Conservation (phyloP, 1,139 yeast species). For the Hyphopichia wangnamkhiaoensis region DNA sequence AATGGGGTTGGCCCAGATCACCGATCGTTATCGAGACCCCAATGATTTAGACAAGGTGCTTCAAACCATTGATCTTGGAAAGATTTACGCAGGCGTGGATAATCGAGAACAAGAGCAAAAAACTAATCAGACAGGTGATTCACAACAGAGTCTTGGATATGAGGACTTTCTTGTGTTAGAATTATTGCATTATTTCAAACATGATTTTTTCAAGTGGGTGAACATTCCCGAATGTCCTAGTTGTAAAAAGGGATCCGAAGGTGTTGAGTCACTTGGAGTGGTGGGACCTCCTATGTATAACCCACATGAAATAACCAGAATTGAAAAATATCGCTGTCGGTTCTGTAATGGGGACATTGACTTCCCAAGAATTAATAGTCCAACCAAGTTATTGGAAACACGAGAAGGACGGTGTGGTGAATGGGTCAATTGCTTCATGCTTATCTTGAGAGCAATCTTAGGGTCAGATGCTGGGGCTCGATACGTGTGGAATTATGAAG, state of each 20-base stretch:
- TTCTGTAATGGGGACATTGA: constrained; percentile 49
- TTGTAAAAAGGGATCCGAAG: constrained; percentile 40
- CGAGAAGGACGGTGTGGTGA: constrained; percentile 90
- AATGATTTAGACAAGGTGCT: constrained; percentile 22
- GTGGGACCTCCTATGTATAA: constrained; percentile 22
- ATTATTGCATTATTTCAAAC: constrained; percentile 72
- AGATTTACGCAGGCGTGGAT: constrained; percentile 40
- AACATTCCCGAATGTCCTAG: constrained; percentile 62
- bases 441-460: constrained; percentile 63
- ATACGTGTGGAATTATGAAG: constrained; percentile 86
- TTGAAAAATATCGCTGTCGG: constrained; percentile 66
- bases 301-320: constrained; percentile 31
- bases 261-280: constrained; percentile 13
- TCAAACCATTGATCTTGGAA: constrained; percentile 38
- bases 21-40: constrained; percentile 13
- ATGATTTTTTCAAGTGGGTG: constrained; percentile 82
- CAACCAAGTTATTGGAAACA: constrained; percentile 58
- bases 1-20: constrained; percentile 8
- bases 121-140: constrained; percentile 2
- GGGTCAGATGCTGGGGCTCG: constrained; percentile 57
- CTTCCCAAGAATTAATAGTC: constrained; percentile 78
- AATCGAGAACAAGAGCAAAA: constrained; percentile 19
- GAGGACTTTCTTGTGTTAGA: constrained; percentile 74
- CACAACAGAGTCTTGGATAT: constrained; percentile 34
- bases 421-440: constrained; percentile 85